Percentiles rank a stretch among this genome's conserved stretches.
Evolutionary conservation across 129 eudicot species (phyloP).

Genomic region (Gnaphalium uliginosum): DNA sequence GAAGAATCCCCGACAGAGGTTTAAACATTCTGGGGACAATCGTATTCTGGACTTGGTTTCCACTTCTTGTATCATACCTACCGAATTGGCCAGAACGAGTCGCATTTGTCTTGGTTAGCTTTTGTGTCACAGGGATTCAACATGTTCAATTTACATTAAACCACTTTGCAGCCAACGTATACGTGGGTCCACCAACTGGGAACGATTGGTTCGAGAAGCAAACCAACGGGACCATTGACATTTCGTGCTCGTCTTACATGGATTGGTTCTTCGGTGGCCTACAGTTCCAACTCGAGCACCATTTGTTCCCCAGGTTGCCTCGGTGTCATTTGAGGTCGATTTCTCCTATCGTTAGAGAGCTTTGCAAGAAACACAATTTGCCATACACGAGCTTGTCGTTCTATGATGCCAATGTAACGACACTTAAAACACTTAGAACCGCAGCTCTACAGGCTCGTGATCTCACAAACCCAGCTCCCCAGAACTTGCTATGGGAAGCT

Average conservation of each 20-base stretch:
- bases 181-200: conserved; percentile 43
- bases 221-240: conserved; percentile 38
- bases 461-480: conserved; percentile 29
- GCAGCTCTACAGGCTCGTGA: conserved; percentile 47
- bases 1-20: conserved; percentile 33
- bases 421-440: conserved; percentile 35
- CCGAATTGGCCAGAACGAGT: conserved; percentile 44
- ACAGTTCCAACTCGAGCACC: conserved; percentile 45
- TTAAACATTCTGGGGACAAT: conserved; percentile 37
- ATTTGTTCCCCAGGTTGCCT: conserved; percentile 47
- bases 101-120: conserved; percentile 38
- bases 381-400: conserved; percentile 37
- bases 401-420: conserved; percentile 35
- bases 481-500: conserved; percentile 43
- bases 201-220: conserved; percentile 48
- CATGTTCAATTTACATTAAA: conserved; percentile 45
- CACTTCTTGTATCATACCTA: conserved; percentile 36
- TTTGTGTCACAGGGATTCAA: conserved; percentile 41
- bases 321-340: conserved; percentile 38
- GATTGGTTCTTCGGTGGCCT: conserved; percentile 48
- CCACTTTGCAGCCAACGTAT: conserved; percentile 41
- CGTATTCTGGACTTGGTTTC: conserved; percentile 45
- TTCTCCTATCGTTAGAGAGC: conserved; percentile 38
- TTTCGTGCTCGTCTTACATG: conserved; percentile 40
- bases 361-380: conserved; percentile 41